A percentile compares a stretch with the other conserved stretches of the same genome.
These are phyloP conservation scores for Meira miltonrushii DNA, from an alignment of 1,284 basidiomycete species.

Conservation along the genomic window DNA sequence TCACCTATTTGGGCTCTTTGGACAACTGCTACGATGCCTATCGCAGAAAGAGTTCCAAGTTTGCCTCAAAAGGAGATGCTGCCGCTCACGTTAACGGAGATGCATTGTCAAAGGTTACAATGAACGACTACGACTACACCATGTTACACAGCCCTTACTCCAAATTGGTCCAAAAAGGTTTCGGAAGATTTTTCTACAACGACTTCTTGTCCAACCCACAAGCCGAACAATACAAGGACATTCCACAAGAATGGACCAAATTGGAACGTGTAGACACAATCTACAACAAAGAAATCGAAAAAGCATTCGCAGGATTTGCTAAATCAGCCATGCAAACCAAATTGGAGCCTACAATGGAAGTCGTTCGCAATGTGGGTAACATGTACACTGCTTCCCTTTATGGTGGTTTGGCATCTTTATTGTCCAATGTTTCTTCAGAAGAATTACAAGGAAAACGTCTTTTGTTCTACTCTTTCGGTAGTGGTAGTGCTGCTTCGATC, in stretches of 20 bases:
- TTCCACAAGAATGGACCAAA: conserved; percentile 63
- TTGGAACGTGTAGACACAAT: conserved; percentile 59
- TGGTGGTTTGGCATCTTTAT: conserved; percentile 71
- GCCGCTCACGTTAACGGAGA: conserved; percentile 22
- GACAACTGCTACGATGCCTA: conserved; percentile 83
- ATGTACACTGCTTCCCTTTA: conserved; percentile 99
- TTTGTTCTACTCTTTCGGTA: conserved; percentile 89
- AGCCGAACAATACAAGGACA: conserved; percentile 67
- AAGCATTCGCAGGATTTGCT: conserved; percentile 55
- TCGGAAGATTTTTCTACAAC: conserved; percentile 85
- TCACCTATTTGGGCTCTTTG: conserved; percentile 88
- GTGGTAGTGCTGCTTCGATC: conserved; percentile 85
- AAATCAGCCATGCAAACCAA: conserved; percentile 34
- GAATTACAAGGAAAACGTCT: conserved; percentile 56
- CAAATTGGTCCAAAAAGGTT: conserved; percentile 95
- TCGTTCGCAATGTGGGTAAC: conserved; percentile 64
- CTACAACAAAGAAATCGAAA: conserved; percentile 90
- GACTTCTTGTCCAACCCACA: conserved; percentile 81
- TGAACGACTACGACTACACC: conserved; percentile 78
- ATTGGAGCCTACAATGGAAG: conserved; percentile 49
- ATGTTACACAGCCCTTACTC: conserved; percentile 84
- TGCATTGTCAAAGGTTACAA: conserved; percentile 57
- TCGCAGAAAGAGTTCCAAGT: conserved; percentile 72
- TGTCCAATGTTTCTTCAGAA: conserved; percentile 35
- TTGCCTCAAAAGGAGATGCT: conserved; percentile 19